Base-by-base conservation (phyloP, 306 rosid species). In the Casuarina cunninghamiana region DNA sequence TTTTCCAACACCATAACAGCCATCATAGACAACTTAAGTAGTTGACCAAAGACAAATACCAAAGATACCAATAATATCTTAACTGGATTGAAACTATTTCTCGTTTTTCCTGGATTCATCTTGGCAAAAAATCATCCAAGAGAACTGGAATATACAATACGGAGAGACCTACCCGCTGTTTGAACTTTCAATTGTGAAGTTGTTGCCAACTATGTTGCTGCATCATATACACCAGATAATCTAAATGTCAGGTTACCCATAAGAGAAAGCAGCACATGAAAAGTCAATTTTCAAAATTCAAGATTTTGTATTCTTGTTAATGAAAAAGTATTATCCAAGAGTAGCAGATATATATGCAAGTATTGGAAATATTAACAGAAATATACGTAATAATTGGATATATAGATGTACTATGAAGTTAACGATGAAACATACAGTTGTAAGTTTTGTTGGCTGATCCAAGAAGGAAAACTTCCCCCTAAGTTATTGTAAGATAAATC, bases 171-270 rank as follows among this genome's bases (percentile, higher is more conserved):
- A 93, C 98, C 98, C 78, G 91, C 68, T 86, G 74, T 66, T 77
- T 71, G 89, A 86, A 69, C 77, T 66, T 6, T 76, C 89, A 62
- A 86, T 46, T 15, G 88, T 86, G 68, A 94, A 87, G 86, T 89
- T 88, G 94, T 91, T 94, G 78, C 86, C 96, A 11, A 94, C 96
- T 48, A 88, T 74, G 77, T 92, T 94, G 66, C 96, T 94, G 96
- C 83, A 85, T 60, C 49, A 35, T 63, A 81, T 46, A 42, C 75
- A 44, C 71, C 74, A 79, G 71, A 54, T 45, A 68, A 70, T 79
- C 38, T 19, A 7, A 51, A 54, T 53, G 72, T 76, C 41, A 85
- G 50, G 69, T 83, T 81, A 76, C 76, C 16, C 61, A 55, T 49
- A 5, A 44, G 19, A 19, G 10, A 69, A 35, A 21, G 3, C 26